These are phyloP conservation scores for Wickerhamomyces alni DNA, from an alignment of 805 yeast genomes.

Conservation along the genomic window DNA sequence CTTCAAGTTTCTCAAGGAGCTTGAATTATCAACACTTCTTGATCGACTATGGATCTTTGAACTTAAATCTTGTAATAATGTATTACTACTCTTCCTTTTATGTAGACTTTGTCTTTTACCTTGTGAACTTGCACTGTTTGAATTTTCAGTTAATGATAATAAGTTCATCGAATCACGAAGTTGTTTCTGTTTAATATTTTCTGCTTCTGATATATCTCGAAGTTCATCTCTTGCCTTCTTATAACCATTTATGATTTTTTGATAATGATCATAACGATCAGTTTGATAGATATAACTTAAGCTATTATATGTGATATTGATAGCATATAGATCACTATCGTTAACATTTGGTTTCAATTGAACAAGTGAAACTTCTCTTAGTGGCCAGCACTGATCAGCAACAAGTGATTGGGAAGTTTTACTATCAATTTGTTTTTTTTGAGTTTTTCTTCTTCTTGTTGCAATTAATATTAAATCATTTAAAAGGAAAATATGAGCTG, in stretches of 20 bases:
- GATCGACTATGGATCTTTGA: constrained; percentile 57
- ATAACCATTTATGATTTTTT: constrained; percentile 47
- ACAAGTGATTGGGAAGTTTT: constrained; percentile 36
- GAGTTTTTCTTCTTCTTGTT: constrained; percentile 40
- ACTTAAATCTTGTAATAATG: constrained; percentile 49
- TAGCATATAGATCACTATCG: constrained; percentile 26
- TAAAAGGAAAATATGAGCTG: constrained; percentile 68
- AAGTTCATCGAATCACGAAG: constrained; percentile 39
- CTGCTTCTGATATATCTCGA: constrained; percentile 48
- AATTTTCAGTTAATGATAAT: constrained; percentile 25
- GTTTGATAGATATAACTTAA: constrained; percentile 54
- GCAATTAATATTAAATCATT: constrained; percentile 78
- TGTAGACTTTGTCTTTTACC: constrained; percentile 22
- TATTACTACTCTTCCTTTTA: constrained; percentile 27
- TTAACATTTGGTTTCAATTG: constrained; percentile 14
- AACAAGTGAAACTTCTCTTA: constrained; percentile 44
- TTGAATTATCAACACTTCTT: constrained; percentile 41
- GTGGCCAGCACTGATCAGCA: constrained; percentile 77
- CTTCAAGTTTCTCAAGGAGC: constrained; percentile 39
- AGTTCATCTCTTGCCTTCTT: constrained; percentile 58
- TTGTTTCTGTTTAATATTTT: constrained; percentile 36
- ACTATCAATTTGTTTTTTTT: constrained; percentile 21
- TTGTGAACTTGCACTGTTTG: constrained; percentile 20
- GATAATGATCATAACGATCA: constrained; percentile 51
- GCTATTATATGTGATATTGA: constrained; percentile 42